These are phyloP conservation scores for Coprinopsis marcescibilis DNA, from an alignment of 768 basidiomycete species.

Conservation along the genomic window DNA sequence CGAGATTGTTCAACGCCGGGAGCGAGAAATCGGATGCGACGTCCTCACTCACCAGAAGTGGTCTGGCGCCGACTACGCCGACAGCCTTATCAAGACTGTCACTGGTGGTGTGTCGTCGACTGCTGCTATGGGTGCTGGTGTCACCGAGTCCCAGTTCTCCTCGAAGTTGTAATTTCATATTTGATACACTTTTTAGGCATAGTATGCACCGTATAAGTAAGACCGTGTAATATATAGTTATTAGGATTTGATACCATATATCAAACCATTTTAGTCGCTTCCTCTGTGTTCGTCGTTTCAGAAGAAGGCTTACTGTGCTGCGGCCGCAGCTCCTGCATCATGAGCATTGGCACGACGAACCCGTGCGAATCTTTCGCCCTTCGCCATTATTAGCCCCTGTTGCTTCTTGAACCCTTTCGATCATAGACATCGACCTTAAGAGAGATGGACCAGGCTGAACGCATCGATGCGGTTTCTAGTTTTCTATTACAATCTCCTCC, in stretches of 20 bases:
- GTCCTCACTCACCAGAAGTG: slow-evolving; percentile 99
- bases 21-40: slow-evolving; percentile 90
- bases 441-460: slow-evolving; percentile 55
- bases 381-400: too few relatives aligned
- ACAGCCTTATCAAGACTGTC: slow-evolving; percentile 88
- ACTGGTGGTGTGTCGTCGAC: slow-evolving; percentile 97
- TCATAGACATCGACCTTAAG: slow-evolving; percentile 1
- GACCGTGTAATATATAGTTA: slow-evolving; percentile 6
- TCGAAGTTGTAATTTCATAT: slow-evolving; percentile 27
- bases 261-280: background rate
- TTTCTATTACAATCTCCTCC: slow-evolving; percentile 90
- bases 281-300: background rate
- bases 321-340: too few relatives aligned
- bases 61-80: slow-evolving; percentile 93
- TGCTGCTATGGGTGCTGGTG: slow-evolving; percentile 98
- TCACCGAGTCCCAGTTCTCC: slow-evolving; percentile 84
- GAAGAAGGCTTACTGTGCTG: too few relatives aligned
- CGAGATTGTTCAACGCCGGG: slow-evolving; percentile 86
- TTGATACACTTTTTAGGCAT: slow-evolving; percentile 12
- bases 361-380: too few relatives aligned
- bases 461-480: slow-evolving; percentile 64
- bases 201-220: slow-evolving; percentile 19
- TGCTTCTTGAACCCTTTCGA: slow-evolving; percentile 13
- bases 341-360: too few relatives aligned
- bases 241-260: slow-evolving; percentile 7